Conservation (phyloP, 768 basidiomycete species). For the Lactarius hengduanensis region DNA sequence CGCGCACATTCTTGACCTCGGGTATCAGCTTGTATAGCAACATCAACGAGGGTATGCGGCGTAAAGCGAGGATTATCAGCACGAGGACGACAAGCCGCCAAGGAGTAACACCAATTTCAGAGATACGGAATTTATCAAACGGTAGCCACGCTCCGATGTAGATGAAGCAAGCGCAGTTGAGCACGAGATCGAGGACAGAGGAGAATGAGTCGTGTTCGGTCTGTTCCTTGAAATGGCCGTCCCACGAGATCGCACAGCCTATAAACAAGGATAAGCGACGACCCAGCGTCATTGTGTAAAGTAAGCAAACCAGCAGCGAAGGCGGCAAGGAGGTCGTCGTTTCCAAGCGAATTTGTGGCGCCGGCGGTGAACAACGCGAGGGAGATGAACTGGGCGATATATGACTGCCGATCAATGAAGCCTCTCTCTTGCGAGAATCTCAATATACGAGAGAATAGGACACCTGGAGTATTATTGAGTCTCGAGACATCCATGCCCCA, state of each 20-base stretch:
- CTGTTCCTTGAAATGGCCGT: slow-evolving; percentile 75
- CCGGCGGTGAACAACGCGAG: slow-evolving; percentile 74
- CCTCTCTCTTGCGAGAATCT: slow-evolving; percentile 59
- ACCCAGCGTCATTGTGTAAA: background rate
- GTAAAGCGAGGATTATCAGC: slow-evolving; percentile 64
- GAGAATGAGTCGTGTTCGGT: slow-evolving; percentile 86
- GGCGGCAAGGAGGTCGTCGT: slow-evolving; percentile 85
- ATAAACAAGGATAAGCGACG: slow-evolving; percentile 27
- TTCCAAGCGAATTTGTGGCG: slow-evolving; percentile 75
- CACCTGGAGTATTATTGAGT: slow-evolving; percentile 42
- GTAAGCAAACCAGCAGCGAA: slow-evolving; percentile 67
- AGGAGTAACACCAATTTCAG: slow-evolving; percentile 59
- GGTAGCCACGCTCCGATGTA: slow-evolving; percentile 89
- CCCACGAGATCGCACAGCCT: slow-evolving; percentile 92
- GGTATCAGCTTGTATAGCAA: slow-evolving; percentile 82
- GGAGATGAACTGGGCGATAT: slow-evolving; percentile 79
- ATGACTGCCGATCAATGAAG: slow-evolving; percentile 79
- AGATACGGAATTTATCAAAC: slow-evolving; percentile 54
- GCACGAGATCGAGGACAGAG: slow-evolving; percentile 84
- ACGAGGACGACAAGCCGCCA: slow-evolving; percentile 74
- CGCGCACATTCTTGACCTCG: slow-evolving; percentile 79
- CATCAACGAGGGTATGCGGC: slow-evolving; percentile 79
- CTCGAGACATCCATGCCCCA: background rate
- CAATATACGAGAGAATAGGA: slow-evolving; percentile 71
- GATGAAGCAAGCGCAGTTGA: slow-evolving; percentile 78